Evolutionary conservation across 2,329 filamentous ascomycete species (phyloP), one percentile per base, ranked within the genome.

Genomic region (Phaeoacremonium minimum): DNA sequence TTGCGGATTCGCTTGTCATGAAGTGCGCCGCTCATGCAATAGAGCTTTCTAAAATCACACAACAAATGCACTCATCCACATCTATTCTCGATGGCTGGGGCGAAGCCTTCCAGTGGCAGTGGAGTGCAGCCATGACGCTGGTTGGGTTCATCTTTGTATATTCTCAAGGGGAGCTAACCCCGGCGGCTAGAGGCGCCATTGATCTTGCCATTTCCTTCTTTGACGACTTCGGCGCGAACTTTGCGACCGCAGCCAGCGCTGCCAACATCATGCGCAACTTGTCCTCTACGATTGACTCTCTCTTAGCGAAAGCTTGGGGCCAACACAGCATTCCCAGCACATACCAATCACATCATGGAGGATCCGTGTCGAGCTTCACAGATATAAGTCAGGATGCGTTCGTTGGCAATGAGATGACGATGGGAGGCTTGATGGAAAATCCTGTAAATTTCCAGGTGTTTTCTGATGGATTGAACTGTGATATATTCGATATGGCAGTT

Each of bases 21-120:
- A 45, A 43, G 7, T 61, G 57, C 30, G 51, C 48, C 15, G 41
- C 44, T 13, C 61, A 65, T 41, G 60, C 59, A 13, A 55, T 64
- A 12, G 46, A 55, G 3, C 35, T 60, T 9, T 63, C 61, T 1
- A 46, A 48, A 7, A 63, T 66, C 14, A 55, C 56, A 22, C 53
- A 63, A 22, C 58, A 66, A 35, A 46, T 55, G 1, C 46, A 61
- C n/a, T 41, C 42, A 2, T 36, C 44, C 6, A 60, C 59, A 2
- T 46, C 51, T 2, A 44, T 64, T 13, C 37, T 66, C 6, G 43
- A 42, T 9, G 58, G 61, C 14, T 64, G 57, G 57, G 50, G 60
- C 40, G 57, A 64, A 37, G 52, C 50, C 2, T 67, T 64, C 30
- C 57, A 62, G 22, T 65, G 56, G 51, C 64, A 66, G 44, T 68